These are phyloP conservation scores for Lasiosphaeria ovina DNA, from an alignment of 495 filamentous ascomycete genomes.

Conservation along the genomic window DNA sequence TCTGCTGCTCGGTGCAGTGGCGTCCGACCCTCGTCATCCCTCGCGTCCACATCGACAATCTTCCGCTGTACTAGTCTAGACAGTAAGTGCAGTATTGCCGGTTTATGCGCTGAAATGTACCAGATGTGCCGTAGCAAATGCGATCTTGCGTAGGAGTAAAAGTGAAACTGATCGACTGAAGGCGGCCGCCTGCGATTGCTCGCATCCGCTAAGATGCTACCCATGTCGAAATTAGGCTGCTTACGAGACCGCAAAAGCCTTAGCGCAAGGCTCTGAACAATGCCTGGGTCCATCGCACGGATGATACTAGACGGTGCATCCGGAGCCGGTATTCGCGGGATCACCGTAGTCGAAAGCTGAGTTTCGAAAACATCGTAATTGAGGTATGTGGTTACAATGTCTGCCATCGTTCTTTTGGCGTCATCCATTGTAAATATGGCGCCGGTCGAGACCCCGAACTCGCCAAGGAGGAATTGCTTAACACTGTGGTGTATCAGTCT, in stretches of 20 bases:
- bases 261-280: constrained; percentile 24
- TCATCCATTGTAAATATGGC: constrained; percentile 4
- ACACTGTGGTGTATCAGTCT: constrained; percentile 45
- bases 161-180: constrained; percentile 20
- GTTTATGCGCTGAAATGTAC: constrained; percentile 15
- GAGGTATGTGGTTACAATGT: constrained; percentile 8
- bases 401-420: constrained; percentile 4
- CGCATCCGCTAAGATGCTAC: constrained; percentile 24
- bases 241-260: constrained; percentile 29
- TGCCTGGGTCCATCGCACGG: constrained; percentile 26
- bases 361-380: constrained; percentile 12
- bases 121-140: constrained; percentile 22
- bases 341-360: constrained; percentile 3
- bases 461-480: constrained; percentile 39
- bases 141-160: constrained; percentile 28
- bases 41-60: constrained; percentile 1
- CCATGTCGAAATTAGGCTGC: constrained; percentile 28
- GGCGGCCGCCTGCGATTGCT: constrained; percentile 19
- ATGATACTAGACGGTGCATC: constrained; percentile 28
- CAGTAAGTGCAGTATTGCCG: constrained; percentile 13
- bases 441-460: constrained; percentile 1
- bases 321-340: constrained; percentile 4
- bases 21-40: background rate
- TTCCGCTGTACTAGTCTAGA: background rate
- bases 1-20: background rate